Evolutionary conservation across 108 stramenopile genomes (phyloP), one percentile per base, ranked within the genome.

Genomic region (Cyclotella distinguenda): DNA sequence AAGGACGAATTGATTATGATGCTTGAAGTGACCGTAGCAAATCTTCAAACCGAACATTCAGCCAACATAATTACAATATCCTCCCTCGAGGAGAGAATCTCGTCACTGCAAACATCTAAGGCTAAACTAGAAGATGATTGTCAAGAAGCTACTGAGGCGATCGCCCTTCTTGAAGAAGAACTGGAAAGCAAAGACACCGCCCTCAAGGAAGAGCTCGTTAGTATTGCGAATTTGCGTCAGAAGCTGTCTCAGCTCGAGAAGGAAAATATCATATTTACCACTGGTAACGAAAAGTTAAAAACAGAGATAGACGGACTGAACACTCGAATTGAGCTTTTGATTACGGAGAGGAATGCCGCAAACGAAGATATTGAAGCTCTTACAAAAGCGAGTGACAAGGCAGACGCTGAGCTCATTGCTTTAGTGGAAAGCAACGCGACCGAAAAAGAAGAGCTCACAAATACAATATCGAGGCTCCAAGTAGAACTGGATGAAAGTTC

Each of bases 401-500:
- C 58, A 11, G 16, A 66, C 10, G 58, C 66, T 2, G 44, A 60
- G 36, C 34, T 74, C 1, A 31, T 35, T 36, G 33, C 54, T 27
- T 30, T 55, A 23, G 21, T 46, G 4, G 19, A 35, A 21, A 58
- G 40, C 22, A 35, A 28, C 30, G 40, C 15, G 28, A 26, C 32
- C 7, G 19, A 1, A 27, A 28, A 48, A 46, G 34, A 48, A 19
- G 61, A 51, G 16, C 45, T 63, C 10, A 19, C 31, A 21, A 48
- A 6, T 4, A 1, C 57, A 3, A 68, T 64, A 23, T 50, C 49
- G 3, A 40, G 35, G 18, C 46, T 69, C 26, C 16, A 68, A 47
- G 62, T 75, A 10, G 68, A 79, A 25, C 45, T 75, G 22, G 68
- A 79, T 7, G 74, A 71, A 30, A 79, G 70, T 32, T 45, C 59